phyloP scores from a whole-genome alignment of 225 moss, liverwort and hornwort genomes.

The Pseudoscleropodium purum region DNA sequence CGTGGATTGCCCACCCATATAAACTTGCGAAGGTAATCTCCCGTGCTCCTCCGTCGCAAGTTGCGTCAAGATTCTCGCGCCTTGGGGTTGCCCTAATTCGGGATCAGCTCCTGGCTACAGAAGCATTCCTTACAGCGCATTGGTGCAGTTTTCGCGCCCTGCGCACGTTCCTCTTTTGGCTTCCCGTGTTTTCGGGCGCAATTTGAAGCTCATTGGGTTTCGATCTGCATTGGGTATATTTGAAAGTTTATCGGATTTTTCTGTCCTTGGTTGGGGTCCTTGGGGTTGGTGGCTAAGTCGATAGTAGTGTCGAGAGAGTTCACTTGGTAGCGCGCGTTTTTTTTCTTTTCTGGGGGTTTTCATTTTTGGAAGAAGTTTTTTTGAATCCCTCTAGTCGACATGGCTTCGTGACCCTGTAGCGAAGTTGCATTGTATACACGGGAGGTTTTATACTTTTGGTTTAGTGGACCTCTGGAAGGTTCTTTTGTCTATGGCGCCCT shows the following conservation, averaged over 20 bases:
- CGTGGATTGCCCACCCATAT: not conserved
- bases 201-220: not conserved
- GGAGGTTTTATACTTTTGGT: not conserved
- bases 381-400: not conserved
- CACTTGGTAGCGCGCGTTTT: not conserved
- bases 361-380: not conserved
- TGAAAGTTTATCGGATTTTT: not conserved
- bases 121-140: not conserved
- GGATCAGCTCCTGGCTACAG: not conserved
- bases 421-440: not conserved
- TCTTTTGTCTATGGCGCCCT: slow-evolving; percentile 1
- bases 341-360: not conserved
- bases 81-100: not conserved
- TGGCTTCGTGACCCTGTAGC: not conserved
- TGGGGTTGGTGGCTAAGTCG: not conserved
- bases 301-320: not conserved
- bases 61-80: not conserved
- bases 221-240: not conserved
- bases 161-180: not conserved
- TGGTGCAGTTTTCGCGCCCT: not conserved
- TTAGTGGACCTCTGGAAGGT: not conserved
- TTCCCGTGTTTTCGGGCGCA: not conserved
- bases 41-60: not conserved
- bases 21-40: not conserved
- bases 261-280: not conserved